These are phyloP conservation scores for Colletotrichum liaoningense DNA, from an alignment of 2,329 filamentous ascomycete species.

Conservation along the genomic window DNA sequence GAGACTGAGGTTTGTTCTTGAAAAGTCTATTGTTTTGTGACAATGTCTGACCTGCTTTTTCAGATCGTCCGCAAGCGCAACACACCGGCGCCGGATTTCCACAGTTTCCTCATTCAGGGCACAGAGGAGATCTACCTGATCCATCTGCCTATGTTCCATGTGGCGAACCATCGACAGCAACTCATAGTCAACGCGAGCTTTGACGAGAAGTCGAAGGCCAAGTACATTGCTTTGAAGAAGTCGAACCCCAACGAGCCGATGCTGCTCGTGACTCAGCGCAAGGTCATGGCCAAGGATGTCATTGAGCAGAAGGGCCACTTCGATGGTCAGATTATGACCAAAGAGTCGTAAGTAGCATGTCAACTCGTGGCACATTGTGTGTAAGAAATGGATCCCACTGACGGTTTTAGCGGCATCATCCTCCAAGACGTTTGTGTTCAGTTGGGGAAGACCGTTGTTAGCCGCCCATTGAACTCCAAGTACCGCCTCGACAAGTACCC, in stretches of 20 bases:
- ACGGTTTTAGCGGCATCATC: not conserved
- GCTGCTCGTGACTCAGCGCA: not conserved
- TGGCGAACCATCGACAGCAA: not conserved
- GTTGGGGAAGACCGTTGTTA: not conserved
- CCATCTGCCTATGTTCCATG: not conserved
- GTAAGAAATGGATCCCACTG: not conserved
- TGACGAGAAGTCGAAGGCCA: not conserved
- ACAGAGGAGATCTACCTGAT: not conserved
- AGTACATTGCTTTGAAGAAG: not conserved
- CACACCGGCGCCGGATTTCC: not conserved
- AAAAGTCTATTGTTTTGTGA: too few species aligned
- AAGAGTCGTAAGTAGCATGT: not conserved
- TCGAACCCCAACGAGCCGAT: not conserved
- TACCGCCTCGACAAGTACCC: not conserved
- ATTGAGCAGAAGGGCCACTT: not conserved
- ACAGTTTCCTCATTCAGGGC: not conserved
- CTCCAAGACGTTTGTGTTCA: not conserved
- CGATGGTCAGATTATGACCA: not conserved
- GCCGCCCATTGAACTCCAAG: not conserved
- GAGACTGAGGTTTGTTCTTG: conserved; percentile 39
- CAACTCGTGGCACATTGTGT: not conserved
- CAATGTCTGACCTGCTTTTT: not conserved
- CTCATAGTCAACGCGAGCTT: not conserved
- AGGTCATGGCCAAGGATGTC: not conserved
- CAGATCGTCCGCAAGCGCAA: not conserved